Evolutionary conservation across 768 basidiomycete genomes (phyloP).

Genomic region (Fomitopsis serialis): DNA sequence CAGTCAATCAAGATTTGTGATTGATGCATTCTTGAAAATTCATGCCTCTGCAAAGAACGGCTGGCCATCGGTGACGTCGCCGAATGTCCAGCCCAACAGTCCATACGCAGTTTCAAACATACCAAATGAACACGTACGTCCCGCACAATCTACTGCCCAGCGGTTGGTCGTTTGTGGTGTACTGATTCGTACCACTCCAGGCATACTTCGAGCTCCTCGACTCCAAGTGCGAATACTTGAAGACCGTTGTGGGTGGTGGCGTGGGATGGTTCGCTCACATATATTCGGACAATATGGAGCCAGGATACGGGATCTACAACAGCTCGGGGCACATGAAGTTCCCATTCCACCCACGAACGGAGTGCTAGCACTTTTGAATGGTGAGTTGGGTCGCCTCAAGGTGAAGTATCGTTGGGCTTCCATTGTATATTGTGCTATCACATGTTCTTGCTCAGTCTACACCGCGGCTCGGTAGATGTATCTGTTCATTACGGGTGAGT

Average conservation of each 20-base stretch:
- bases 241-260: conserved; percentile 52
- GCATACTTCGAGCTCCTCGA: conserved; percentile 64
- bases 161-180: too few relatives aligned
- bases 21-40: background rate
- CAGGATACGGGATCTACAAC: conserved; percentile 69
- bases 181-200: too few relatives aligned
- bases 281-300: conserved; percentile 59
- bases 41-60: conserved; percentile 47
- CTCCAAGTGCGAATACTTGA: conserved; percentile 56
- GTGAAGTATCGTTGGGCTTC: too few relatives aligned
- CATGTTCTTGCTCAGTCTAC: too few relatives aligned
- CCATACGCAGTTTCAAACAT: conserved; percentile 53
- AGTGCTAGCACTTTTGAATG: conserved; percentile 45
- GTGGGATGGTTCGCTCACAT: conserved; percentile 83
- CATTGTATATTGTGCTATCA: too few relatives aligned
- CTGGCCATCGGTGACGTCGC: conserved; percentile 66
- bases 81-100: conserved; percentile 62
- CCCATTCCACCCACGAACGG: conserved; percentile 55
- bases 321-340: conserved; percentile 49
- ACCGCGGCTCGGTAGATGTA: too few relatives aligned
- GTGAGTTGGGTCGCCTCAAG: too few relatives aligned
- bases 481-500: too few relatives aligned
- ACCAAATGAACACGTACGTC: conserved; percentile 52
- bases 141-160: too few relatives aligned
- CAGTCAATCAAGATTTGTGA: conserved; percentile 11